Evolutionary conservation across 202 grass and related monocot genomes (phyloP).

Genomic region (Elaeis oleifera): DNA sequence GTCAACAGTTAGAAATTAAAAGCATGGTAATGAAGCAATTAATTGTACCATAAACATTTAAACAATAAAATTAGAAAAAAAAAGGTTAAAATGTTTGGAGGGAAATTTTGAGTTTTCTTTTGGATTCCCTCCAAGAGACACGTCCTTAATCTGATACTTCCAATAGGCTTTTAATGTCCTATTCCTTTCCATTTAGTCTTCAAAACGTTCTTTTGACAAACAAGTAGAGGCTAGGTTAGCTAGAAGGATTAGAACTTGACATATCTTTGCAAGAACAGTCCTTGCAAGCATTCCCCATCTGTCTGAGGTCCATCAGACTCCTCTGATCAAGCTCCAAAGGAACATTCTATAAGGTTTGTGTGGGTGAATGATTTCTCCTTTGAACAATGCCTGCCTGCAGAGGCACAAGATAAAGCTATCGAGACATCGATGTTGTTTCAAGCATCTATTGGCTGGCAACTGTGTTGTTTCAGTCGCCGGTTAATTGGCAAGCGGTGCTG

Average conservation of each 20-base stretch:
- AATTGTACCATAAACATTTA: no score
- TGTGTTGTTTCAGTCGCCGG: conserved; percentile 8
- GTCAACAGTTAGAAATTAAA: no score
- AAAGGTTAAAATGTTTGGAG: no score
- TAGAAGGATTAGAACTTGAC: not conserved
- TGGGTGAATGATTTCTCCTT: conserved; percentile 31
- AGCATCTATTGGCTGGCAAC: conserved; percentile 37
- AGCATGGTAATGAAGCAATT: no score
- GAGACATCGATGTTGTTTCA: conserved; percentile 34
- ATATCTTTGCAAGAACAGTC: not conserved
- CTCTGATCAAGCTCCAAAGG: conserved; percentile 32
- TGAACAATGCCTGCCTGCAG: not conserved
- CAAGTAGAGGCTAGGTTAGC: not conserved
- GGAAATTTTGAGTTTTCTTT: no score
- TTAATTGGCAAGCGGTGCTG: conserved; percentile 7
- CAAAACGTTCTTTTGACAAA: not conserved
- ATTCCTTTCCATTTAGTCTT: not conserved
- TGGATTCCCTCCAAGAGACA: no score
- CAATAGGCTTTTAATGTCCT: not conserved
- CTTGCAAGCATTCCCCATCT: conserved; percentile 18
- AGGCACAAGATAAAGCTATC: conserved; percentile 20
- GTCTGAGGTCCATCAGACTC: conserved; percentile 18
- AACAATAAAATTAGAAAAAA: no score
- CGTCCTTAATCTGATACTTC: not conserved
- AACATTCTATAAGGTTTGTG: conserved; percentile 26